Evolutionary conservation across 2,329 filamentous ascomycete species (phyloP).

Genomic region (Botryotinia convoluta): DNA sequence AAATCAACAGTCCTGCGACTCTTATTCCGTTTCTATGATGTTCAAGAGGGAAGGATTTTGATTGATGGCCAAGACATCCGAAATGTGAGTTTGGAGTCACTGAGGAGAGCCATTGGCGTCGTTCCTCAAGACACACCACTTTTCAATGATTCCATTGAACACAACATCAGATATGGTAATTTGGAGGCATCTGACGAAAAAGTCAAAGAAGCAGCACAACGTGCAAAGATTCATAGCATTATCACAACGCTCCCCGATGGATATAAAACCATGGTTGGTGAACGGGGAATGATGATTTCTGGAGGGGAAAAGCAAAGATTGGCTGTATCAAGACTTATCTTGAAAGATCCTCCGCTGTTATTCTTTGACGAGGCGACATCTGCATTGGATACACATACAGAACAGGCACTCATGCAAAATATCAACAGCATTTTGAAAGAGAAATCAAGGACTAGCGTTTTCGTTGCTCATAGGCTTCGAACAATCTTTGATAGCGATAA

Average conservation of each 20-base stretch:
- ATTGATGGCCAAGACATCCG: conserved; percentile 93
- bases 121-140: conserved; percentile 96
- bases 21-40: conserved; percentile 92
- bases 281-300: conserved; percentile 94
- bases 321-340: conserved; percentile 75
- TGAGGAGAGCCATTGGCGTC: conserved; percentile 84
- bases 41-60: conserved; percentile 77
- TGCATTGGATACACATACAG: conserved; percentile 88
- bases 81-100: conserved; percentile 74
- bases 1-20: conserved; percentile 91
- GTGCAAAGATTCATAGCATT: conserved; percentile 82
- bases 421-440: conserved; percentile 91
- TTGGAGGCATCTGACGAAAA: conserved; percentile 71
- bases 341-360: conserved; percentile 85
- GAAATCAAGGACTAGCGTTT: conserved; percentile 86
- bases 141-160: conserved; percentile 94
- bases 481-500: conserved; percentile 93
- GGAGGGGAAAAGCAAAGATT: conserved; percentile 92
- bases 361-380: conserved; percentile 97
- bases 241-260: conserved; percentile 80
- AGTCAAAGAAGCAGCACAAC: conserved; percentile 73
- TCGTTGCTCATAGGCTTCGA: conserved; percentile 86
- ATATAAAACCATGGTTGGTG: conserved; percentile 87
- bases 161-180: conserved; percentile 92
- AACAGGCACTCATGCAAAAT: conserved; percentile 84